Evolutionary conservation across 768 basidiomycete genomes (phyloP).

Genomic region (Mycena amicta): DNA sequence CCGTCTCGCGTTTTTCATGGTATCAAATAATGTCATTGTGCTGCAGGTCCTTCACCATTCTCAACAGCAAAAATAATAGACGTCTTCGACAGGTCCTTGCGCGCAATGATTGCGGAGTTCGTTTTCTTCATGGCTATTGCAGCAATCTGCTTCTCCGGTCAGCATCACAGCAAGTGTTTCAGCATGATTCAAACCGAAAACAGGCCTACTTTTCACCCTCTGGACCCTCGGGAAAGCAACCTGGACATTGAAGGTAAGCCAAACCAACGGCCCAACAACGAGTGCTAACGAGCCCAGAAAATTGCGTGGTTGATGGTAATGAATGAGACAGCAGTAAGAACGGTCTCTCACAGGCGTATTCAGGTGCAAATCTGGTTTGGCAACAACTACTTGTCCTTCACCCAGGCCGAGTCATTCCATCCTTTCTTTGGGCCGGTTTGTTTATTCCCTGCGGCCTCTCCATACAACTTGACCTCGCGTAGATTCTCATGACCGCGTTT

Average conservation of each 20-base stretch:
- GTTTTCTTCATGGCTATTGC: slow-evolving; percentile 80
- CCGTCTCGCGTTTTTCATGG: slow-evolving; percentile 78
- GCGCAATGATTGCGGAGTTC: slow-evolving; percentile 82
- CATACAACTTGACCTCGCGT: slow-evolving; percentile 9
- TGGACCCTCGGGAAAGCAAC: slow-evolving; percentile 46
- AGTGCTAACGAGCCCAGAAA: slow-evolving; percentile 11
- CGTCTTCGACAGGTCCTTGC: slow-evolving; percentile 58
- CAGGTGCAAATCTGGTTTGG: slow-evolving; percentile 71
- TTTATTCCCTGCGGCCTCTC: not conserved
- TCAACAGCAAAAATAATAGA: not conserved
- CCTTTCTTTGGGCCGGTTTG: slow-evolving; percentile 67
- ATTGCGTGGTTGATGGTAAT: slow-evolving; percentile 77
- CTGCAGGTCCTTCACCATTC: slow-evolving; percentile 49
- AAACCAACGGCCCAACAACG: not conserved
- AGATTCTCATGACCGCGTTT: slow-evolving; percentile 74
- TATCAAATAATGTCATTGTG: slow-evolving; percentile 78
- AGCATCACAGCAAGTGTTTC: slow-evolving; percentile 44
- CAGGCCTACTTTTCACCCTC: slow-evolving; percentile 42
- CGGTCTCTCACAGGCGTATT: not conserved
- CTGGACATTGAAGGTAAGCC: slow-evolving; percentile 14
- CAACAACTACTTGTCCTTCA: slow-evolving; percentile 58
- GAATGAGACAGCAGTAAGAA: slow-evolving; percentile 40
- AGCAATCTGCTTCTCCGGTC: slow-evolving; percentile 78
- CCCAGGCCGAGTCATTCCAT: slow-evolving; percentile 61
- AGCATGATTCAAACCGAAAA: not conserved